Evolutionary conservation across 345 rosid species (phyloP).

Genomic region (Eucalyptus sp.): DNA sequence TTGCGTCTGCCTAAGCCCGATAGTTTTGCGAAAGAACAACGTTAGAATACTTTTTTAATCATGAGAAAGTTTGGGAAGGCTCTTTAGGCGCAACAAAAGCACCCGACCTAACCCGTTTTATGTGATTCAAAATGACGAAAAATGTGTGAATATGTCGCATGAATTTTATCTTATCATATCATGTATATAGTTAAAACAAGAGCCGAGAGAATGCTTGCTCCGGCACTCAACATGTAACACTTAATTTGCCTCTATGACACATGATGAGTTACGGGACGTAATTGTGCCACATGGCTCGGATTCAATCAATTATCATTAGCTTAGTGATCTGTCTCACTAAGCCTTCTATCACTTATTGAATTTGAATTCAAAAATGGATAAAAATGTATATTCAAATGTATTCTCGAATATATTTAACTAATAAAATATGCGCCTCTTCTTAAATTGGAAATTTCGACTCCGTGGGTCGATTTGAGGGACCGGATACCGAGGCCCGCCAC

Average conservation of each 20-base stretch:
- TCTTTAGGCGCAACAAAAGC: background rate
- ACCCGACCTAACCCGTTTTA: accelerated
- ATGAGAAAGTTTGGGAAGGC: background rate
- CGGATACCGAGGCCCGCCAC: accelerated
- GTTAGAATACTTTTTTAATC: background rate
- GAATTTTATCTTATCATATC: background rate
- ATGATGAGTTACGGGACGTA: accelerated
- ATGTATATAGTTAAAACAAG: background rate
- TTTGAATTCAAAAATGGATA: background rate
- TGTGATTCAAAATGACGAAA: background rate
- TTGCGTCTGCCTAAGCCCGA: accelerated
- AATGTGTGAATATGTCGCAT: background rate
- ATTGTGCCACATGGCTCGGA: background rate
- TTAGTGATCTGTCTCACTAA: background rate
- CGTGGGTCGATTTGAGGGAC: background rate
- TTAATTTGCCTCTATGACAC: background rate
- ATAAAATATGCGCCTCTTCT: background rate
- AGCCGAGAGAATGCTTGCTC: accelerated
- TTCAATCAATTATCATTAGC: background rate
- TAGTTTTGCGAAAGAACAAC: background rate
- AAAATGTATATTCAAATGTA: background rate
- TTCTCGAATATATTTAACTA: background rate
- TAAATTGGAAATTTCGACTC: background rate
- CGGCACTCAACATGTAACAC: accelerated
- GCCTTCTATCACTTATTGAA: background rate